A percentile compares a stretch with the other conserved stretches of the same genome.
These are phyloP conservation scores for Bipolaris bicolor DNA, from an alignment of 2,329 filamentous ascomycete species.

Conservation along the genomic window DNA sequence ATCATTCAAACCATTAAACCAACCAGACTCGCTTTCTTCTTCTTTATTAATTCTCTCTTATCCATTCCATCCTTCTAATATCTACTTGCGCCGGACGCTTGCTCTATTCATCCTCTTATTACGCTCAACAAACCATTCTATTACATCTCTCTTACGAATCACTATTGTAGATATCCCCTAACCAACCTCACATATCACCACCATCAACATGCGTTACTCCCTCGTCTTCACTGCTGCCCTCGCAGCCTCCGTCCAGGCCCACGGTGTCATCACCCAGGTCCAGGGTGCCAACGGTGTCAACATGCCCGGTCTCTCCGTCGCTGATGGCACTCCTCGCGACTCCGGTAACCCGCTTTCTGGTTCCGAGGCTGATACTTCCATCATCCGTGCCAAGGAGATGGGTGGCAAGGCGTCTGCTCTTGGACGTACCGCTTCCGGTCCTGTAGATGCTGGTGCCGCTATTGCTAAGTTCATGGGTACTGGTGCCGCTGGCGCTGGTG, in stretches of 20 bases:
- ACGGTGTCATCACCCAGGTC: slow-evolving; percentile 64
- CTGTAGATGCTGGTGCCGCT: slow-evolving; percentile 39
- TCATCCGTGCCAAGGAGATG: slow-evolving; percentile 68
- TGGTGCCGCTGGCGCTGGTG: slow-evolving; percentile 61
- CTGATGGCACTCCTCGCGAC: slow-evolving; percentile 71
- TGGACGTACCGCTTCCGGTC: slow-evolving; percentile 67
- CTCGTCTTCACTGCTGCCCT: slow-evolving; percentile 56
- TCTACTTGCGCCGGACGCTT: slow-evolving; percentile 47
- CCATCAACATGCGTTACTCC: slow-evolving; percentile 57
- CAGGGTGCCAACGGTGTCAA: slow-evolving; percentile 66
- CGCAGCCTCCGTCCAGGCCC: slow-evolving; percentile 58
- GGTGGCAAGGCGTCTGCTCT: slow-evolving; percentile 62
- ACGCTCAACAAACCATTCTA: neutral
- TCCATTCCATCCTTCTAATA: slow-evolving; percentile 34
- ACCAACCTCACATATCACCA: slow-evolving; percentile 10
- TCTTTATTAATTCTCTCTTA: slow-evolving; percentile 6
- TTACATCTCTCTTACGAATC: neutral
- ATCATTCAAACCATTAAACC: slow-evolving; percentile 23
- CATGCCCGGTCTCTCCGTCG: slow-evolving; percentile 67
- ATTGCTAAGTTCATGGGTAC: slow-evolving; percentile 15
- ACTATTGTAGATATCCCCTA: slow-evolving; percentile 9
- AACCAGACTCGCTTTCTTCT: slow-evolving; percentile 35
- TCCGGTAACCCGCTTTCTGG: slow-evolving; percentile 67
- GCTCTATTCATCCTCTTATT: slow-evolving; percentile 33
- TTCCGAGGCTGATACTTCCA: slow-evolving; percentile 72